Percentiles rank a stretch among this genome's conserved stretches.
phyloP scores from a whole-genome alignment of 176 grass and related monocot species.

The Oryza australiensis region DNA sequence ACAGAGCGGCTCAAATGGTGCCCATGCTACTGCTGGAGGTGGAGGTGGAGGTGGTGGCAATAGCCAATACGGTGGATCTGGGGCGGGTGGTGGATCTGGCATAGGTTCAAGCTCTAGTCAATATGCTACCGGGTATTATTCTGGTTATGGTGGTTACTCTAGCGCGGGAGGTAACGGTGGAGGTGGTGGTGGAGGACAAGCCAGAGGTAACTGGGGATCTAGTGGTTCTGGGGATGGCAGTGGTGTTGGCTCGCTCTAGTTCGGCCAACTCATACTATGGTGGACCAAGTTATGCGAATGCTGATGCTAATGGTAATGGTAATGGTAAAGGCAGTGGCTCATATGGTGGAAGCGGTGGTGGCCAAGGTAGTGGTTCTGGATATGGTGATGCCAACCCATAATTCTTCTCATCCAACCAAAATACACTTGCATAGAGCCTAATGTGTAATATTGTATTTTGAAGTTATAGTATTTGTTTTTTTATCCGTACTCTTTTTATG shows the following conservation, averaged over 20 bases:
- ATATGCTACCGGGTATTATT: background rate
- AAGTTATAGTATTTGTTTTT: background rate
- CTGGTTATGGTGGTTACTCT: background rate
- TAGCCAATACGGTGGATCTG: background rate
- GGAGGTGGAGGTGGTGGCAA: background rate
- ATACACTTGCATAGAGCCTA: background rate
- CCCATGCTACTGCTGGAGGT: background rate
- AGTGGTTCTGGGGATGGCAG: background rate
- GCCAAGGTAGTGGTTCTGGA: background rate
- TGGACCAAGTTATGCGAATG: background rate
- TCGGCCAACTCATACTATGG: background rate
- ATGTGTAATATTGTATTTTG: background rate
- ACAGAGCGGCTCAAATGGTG: background rate
- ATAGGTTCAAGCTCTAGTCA: background rate
- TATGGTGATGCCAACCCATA: background rate
- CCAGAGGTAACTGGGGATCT: background rate
- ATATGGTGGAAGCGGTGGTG: background rate
- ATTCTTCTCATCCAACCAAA: background rate
- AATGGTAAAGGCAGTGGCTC: background rate
- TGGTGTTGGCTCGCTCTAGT: slow-evolving; percentile 9
- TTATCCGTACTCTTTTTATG: background rate
- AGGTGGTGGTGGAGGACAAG: slow-evolving; percentile 10
- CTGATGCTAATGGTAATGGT: background rate
- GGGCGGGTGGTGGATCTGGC: background rate
- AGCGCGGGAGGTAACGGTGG: background rate